Base-by-base conservation (phyloP, 805 yeast genomes). In the Ogataea trehalophila region DNA sequence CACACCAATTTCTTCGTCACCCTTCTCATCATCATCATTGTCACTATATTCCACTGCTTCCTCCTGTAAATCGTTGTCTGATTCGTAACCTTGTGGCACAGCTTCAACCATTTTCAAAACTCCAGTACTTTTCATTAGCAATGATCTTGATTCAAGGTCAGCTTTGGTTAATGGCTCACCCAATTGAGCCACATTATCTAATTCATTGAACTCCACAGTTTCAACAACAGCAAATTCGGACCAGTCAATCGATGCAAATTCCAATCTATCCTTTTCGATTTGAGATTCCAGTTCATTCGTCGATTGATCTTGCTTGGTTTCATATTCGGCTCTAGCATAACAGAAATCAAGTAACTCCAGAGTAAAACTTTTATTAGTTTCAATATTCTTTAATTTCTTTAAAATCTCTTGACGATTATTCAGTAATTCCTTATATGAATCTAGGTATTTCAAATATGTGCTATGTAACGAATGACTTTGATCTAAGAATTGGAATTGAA, bases 221-320 rank as follows among this genome's bases (percentile, higher is more conserved):
- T 82, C 88, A 7, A 87, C 84, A 16, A 87, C 72, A 2, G 75
- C 72, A 60, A 91, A 92, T 52, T 86, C 87, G 47, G 83, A 82
- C 99, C 99, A 92, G 66, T 91, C 90, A 20, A 89, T 82, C 9
- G 85, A 77, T 0, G 91, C 88, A 66, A 75, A 87, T 38, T 77
- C 82, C 5, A 80, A 54, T 48, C 73, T 74, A 37, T 77, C 74
- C 40, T 62, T 54, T 40, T 60, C 64, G 43, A 45, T 62, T 51
- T 50, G 67, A 65, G 55, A 49, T 54, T 55, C 49, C 61, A 56
- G 35, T 61, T 11, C 45, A 44, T 8, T 41, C 61, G 7, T 68
- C 68, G 31, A 26, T 45, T 70, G 70, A 41, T 69, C 63, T 6
- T 59, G 60, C 44, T 74, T 53, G 18, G 65, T 68, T 18, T 69